These are phyloP conservation scores for Leucosporidium yakuticum DNA, from an alignment of 768 basidiomycete genomes.

Conservation along the genomic window DNA sequence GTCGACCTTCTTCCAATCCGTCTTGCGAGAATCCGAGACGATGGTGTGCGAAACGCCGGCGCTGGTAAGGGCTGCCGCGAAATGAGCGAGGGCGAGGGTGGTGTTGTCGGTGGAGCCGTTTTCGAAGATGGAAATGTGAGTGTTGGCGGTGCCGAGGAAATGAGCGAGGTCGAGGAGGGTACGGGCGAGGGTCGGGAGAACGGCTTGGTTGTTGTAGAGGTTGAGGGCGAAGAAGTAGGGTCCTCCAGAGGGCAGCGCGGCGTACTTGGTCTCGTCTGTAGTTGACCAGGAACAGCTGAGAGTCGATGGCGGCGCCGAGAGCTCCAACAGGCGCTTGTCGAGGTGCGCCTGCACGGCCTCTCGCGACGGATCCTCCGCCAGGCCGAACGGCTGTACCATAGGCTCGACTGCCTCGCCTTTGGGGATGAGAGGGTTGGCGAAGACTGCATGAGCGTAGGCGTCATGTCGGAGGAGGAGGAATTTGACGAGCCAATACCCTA, in stretches of 20 bases:
- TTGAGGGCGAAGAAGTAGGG: conserved; percentile 37
- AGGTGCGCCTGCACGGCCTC: neutral
- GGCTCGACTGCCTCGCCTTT: conserved; percentile 3
- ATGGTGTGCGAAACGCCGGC: conserved; percentile 32
- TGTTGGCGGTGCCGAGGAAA: conserved; percentile 35
- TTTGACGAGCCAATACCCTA: conserved; percentile 3
- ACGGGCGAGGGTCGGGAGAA: conserved; percentile 32
- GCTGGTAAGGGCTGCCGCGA: conserved; percentile 27
- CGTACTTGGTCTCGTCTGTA: conserved; percentile 2
- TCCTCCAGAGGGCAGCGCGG: conserved; percentile 1
- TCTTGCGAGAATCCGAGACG: conserved; percentile 28
- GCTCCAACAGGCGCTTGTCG: neutral
- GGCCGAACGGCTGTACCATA: conserved; percentile 3
- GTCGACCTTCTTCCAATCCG: conserved; percentile 34
- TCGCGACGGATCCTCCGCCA: neutral
- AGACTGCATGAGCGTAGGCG: conserved; percentile 19
- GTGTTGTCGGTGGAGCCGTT: conserved; percentile 39
- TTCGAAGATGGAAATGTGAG: conserved; percentile 39
- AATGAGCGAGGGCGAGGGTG: conserved; percentile 30
- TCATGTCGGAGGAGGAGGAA: conserved; percentile 20
- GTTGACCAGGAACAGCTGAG: neutral
- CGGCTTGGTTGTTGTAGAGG: conserved; percentile 35
- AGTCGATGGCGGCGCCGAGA: conserved; percentile 5
- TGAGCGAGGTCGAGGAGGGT: conserved; percentile 28
- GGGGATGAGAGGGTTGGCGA: conserved; percentile 14